These are phyloP conservation scores for Wickerhamomyces xylosicus DNA, from an alignment of 805 yeast genomes.

Conservation along the genomic window DNA sequence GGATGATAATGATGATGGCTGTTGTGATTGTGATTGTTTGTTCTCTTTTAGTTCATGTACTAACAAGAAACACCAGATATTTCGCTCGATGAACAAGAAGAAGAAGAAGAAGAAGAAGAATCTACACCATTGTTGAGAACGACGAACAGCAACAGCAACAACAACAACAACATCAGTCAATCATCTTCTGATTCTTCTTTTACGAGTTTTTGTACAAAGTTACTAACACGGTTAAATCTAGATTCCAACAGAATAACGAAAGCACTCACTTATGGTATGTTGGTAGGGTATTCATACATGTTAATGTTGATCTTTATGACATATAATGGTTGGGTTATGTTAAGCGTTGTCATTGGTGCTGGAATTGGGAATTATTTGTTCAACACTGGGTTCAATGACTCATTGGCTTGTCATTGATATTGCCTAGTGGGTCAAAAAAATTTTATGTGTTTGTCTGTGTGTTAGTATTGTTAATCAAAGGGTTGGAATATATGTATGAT, in stretches of 20 bases:
- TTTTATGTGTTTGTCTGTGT: too few species aligned
- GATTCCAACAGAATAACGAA: conserved; percentile 19
- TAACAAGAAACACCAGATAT: too few species aligned
- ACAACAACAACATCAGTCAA: too few species aligned
- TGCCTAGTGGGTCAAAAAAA: not conserved
- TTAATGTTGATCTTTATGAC: conserved; percentile 82
- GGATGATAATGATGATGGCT: conserved; percentile 1
- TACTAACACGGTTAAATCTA: conserved; percentile 6
- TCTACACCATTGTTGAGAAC: conserved; percentile 1
- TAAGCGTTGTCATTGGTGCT: conserved; percentile 65
- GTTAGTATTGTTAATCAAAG: too few species aligned
- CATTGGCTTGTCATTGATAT: conserved; percentile 18
- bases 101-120: conserved; percentile 2
- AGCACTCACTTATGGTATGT: conserved; percentile 45
- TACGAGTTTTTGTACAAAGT: not conserved
- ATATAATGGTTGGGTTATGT: conserved; percentile 78
- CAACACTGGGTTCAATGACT: conserved; percentile 25
- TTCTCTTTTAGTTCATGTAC: too few species aligned
- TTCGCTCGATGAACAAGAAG: conserved; percentile 3
- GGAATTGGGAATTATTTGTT: conserved; percentile 56
- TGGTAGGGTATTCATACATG: conserved; percentile 61
- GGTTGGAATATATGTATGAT: too few species aligned
- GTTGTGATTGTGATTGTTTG: conserved; percentile 1
- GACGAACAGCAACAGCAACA: not conserved
- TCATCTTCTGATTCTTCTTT: too few species aligned